Evolutionary conservation across 108 stramenopile genomes (phyloP).

Genomic region (Parietichytrium sp.): DNA sequence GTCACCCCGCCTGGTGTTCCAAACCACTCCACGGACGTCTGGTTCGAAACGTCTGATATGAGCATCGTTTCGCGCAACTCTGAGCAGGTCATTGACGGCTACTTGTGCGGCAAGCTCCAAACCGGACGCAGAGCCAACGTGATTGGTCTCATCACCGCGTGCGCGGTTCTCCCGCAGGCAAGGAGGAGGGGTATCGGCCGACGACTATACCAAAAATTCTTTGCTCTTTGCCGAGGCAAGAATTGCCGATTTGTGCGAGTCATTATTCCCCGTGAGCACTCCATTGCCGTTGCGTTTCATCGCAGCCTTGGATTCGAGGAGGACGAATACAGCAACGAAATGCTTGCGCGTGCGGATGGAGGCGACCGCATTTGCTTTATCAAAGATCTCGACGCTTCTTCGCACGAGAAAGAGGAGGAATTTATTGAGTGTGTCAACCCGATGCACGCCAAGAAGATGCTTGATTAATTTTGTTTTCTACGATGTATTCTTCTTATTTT

Average conservation of each 20-base stretch:
- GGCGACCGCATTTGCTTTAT: neutral
- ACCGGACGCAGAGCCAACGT: neutral
- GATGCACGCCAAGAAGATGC: too few relatives aligned
- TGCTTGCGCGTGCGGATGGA: neutral
- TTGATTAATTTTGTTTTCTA: too few relatives aligned
- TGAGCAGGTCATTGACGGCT: neutral
- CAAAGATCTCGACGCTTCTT: neutral
- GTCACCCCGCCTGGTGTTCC: neutral
- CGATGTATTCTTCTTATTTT: too few relatives aligned
- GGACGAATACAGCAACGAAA: neutral
- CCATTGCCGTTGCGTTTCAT: neutral
- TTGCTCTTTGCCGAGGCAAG: neutral
- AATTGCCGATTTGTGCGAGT: constrained; percentile 15
- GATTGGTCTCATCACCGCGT: neutral
- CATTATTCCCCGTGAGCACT: neutral
- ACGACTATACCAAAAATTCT: neutral
- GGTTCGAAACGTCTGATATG: neutral
- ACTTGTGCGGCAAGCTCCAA: neutral
- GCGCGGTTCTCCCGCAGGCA: neutral
- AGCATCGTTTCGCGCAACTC: neutral
- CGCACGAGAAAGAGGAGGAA: neutral
- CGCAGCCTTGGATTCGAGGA: neutral
- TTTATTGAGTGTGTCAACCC: constrained; percentile 3
- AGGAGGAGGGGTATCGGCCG: neutral
- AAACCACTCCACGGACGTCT: neutral